Base-by-base conservation (phyloP, 2,329 filamentous ascomycete genomes). In the Colletotrichum nymphaeae region DNA sequence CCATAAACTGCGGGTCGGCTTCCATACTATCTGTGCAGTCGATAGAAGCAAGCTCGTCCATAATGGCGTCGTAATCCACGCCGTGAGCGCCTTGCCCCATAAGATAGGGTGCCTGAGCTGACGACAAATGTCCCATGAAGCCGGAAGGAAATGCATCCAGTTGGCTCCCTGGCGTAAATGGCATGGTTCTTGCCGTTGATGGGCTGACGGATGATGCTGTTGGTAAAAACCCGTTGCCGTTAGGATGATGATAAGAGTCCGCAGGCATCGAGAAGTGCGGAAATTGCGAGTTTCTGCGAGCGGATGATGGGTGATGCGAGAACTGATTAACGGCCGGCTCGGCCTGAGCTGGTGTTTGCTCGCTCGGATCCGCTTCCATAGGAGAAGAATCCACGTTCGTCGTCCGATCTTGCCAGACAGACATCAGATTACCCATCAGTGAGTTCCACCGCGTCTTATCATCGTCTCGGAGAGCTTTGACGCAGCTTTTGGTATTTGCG, bases 1-100 rank as follows among this genome's bases (percentile, higher is more conserved):
- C 86, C 90, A 93, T 91, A 76, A 93, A 92, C 74, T 91, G 89
- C 2, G 89, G 85, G 75, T 92, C 89, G 14, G 86, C 85, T 30
- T 89, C 88, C 57, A 89, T 81, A 46, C 83, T 82, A 66, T 88
- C 86, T 0, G 82, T 81, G 75, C 84, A 86, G 72, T 88, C 86
- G 53, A 87, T 84, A n/a, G 86, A 86, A 22, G 85, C 85, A 32
- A 89, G 81, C 67, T 88, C 87, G 66, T 88, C 86, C 57, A 88
- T 78, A n/a, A 88, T 84, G 3, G 86, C 85, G 63, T 88, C 87
- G 76, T 88, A 88, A 73, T 89, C 87, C 5, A 87, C 63, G n/a
- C 68, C 72, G 22, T 64, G 72, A 53, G 72, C 37, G 35, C 62
- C 67, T 73, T 2, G 79, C 74, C 3, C 73, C 76, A 24, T 76